Conservation (phyloP, 2,329 filamentous ascomycete species). For the Phoma sp. region DNA sequence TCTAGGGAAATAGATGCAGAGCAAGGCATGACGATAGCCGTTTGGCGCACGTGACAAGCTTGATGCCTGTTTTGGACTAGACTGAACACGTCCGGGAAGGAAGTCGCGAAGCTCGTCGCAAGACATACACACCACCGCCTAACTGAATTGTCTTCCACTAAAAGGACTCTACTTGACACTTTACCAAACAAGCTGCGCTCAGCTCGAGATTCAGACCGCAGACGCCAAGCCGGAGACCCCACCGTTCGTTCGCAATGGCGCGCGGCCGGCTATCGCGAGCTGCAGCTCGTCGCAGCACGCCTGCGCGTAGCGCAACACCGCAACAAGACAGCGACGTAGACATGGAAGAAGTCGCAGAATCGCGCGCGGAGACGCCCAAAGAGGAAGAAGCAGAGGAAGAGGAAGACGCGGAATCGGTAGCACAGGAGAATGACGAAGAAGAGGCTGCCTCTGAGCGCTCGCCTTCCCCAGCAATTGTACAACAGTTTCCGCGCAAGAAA, state of each 20-base stretch:
- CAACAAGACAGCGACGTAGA: slow-evolving; percentile 45
- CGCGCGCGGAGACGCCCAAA: slow-evolving; percentile 48
- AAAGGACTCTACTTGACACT: no score
- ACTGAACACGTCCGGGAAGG: slow-evolving; percentile 15
- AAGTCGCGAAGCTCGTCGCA: slow-evolving; percentile 22
- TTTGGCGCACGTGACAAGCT: slow-evolving; percentile 5
- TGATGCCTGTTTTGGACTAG: slow-evolving; percentile 1
- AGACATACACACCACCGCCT: slow-evolving; percentile 9
- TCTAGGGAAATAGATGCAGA: no score
- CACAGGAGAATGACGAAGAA: slow-evolving; percentile 48
- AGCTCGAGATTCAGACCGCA: background rate
- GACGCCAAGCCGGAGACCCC: background rate
- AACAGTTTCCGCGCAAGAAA: slow-evolving; percentile 69
- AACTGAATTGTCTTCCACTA: background rate
- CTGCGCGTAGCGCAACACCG: slow-evolving; percentile 45
- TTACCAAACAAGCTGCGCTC: background rate
- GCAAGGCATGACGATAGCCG: no score
- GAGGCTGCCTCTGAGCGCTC: slow-evolving; percentile 55
- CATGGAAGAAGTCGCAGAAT: slow-evolving; percentile 41
- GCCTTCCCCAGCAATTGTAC: slow-evolving; percentile 58
- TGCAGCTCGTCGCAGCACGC: slow-evolving; percentile 49
- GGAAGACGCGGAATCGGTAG: slow-evolving; percentile 57
- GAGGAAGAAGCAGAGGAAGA: slow-evolving; percentile 62
- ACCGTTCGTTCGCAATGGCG: slow-evolving; percentile 34
- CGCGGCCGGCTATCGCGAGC: slow-evolving; percentile 47